These are phyloP conservation scores for Madurella fahalii DNA, from an alignment of 2,329 filamentous ascomycete genomes.

Conservation along the genomic window DNA sequence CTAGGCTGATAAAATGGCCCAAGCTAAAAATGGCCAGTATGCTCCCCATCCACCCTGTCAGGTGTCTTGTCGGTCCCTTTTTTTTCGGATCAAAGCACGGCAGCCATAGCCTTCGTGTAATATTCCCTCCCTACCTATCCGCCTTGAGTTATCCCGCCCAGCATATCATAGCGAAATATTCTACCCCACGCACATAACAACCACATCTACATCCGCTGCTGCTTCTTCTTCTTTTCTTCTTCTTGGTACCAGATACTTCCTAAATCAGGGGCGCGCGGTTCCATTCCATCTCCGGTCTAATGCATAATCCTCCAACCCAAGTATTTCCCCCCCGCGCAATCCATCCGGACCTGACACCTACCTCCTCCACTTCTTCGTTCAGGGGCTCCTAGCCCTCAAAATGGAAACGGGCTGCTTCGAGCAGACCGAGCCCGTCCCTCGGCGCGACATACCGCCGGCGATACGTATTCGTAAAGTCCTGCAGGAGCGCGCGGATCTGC, in stretches of 20 bases:
- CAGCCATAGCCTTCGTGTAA: no score
- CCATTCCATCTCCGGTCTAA: neutral
- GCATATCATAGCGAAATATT: constrained; percentile 5
- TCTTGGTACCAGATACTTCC: neutral
- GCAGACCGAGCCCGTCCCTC: constrained; percentile 78
- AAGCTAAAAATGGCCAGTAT: no score
- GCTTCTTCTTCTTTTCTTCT: neutral
- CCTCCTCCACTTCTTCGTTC: neutral
- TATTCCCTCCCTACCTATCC: neutral
- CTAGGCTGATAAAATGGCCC: no score
- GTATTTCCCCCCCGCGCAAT: neutral
- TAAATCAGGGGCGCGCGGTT: neutral
- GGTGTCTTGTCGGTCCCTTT: no score
- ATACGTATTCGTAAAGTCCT: constrained; percentile 96
- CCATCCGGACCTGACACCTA: neutral
- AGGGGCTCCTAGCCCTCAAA: constrained; percentile 53
- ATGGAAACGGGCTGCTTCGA: constrained; percentile 84
- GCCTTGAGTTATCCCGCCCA: neutral
- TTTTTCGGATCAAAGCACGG: neutral
- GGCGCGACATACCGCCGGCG: constrained; percentile 93
- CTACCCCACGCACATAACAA: constrained; percentile 4
- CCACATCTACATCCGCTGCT: constrained; percentile 4
- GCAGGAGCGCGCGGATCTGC: constrained; percentile 78
- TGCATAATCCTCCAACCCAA: neutral
- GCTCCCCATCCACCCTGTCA: neutral